Base-by-base conservation (phyloP, 2,329 filamentous ascomycete species). In the Ampelomyces quisqualis region DNA sequence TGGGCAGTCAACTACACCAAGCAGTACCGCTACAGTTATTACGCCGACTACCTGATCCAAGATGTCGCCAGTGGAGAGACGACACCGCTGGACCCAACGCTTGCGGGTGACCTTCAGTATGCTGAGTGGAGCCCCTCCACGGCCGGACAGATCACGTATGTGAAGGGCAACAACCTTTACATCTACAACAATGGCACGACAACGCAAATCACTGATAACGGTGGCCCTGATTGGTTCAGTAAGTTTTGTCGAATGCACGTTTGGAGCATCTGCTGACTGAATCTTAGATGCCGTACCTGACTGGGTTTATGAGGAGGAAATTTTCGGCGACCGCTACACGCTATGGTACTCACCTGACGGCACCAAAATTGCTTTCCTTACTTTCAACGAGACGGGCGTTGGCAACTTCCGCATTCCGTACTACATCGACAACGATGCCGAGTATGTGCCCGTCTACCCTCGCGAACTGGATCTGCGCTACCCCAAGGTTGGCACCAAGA, bases 1-100 rank as follows among this genome's bases (percentile, higher is more conserved):
- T 80, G 82, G 68, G 74, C 82, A 1, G 75, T 79, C 38, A 86
- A 86, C 55, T 76, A 80, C 60, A 86, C 80, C 10, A 84, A 85
- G 64, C 77, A 84, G 60, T 86, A 86, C 56, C 79, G 84, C 1
- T 70, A 85, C 65, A 84, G 82, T 5, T 86, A 82, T 65, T 82
- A 81, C 58, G 78, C 83, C 22, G 76, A 86, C 59, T 87, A 86
- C 62, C 75, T 79, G 30, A 69, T 87, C 14, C 75, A 83, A 32
- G 78, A 86, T 48, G 75, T 84, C 8, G 72, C 71, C n/a, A 77
- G 74, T 0, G 80, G 80, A 17, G 62, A 76, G 39, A 69, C 76
- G 1, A 71, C 72, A 3, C 74, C 82, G 0, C 70, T 87, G 0
- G 76, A 82, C 0, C 68, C 74, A 0, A 77, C 80, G 41, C 82